Percentiles rank a stretch among this genome's conserved stretches.
Evolutionary conservation across 495 filamentous ascomycete species (phyloP).

Genomic region (Aspergillus sparsus): DNA sequence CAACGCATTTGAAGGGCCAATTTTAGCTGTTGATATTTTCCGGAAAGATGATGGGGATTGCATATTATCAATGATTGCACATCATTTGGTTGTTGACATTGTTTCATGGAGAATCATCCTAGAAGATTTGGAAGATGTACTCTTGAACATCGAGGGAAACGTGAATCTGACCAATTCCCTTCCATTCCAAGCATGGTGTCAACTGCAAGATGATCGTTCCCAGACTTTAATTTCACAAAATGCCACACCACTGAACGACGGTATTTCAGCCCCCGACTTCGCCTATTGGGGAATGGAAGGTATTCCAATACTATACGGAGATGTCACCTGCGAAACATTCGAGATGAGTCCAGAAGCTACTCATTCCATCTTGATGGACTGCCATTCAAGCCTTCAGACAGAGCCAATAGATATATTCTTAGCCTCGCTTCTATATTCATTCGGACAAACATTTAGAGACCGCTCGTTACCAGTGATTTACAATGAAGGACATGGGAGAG

Average conservation of each 20-base stretch:
- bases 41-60: slow-evolving; percentile 46
- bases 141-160: slow-evolving; percentile 46
- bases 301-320: slow-evolving; percentile 47
- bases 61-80: slow-evolving; percentile 63
- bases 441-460: slow-evolving; percentile 51
- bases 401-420: slow-evolving; percentile 57
- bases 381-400: slow-evolving; percentile 50
- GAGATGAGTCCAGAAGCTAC: slow-evolving; percentile 49
- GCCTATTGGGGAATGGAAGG: slow-evolving; percentile 57
- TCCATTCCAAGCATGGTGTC: slow-evolving; percentile 66
- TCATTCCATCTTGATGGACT: slow-evolving; percentile 42
- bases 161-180: slow-evolving; percentile 43
- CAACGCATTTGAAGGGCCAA: slow-evolving; percentile 45
- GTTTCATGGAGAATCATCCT: slow-evolving; percentile 71
- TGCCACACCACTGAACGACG: slow-evolving; percentile 7
- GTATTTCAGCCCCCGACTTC: slow-evolving; percentile 36
- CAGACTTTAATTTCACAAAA: slow-evolving; percentile 29
- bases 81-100: slow-evolving; percentile 70
- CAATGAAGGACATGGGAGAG: slow-evolving; percentile 59
- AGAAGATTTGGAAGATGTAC: slow-evolving; percentile 64
- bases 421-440: slow-evolving; percentile 53
- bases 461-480: slow-evolving; percentile 54
- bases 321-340: slow-evolving; percentile 47
- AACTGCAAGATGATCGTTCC: slow-evolving; percentile 46
- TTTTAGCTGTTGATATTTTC: slow-evolving; percentile 52